These are phyloP conservation scores for Naumovozyma dairenensis DNA, from an alignment of 805 yeast genomes.

Conservation along the genomic window DNA sequence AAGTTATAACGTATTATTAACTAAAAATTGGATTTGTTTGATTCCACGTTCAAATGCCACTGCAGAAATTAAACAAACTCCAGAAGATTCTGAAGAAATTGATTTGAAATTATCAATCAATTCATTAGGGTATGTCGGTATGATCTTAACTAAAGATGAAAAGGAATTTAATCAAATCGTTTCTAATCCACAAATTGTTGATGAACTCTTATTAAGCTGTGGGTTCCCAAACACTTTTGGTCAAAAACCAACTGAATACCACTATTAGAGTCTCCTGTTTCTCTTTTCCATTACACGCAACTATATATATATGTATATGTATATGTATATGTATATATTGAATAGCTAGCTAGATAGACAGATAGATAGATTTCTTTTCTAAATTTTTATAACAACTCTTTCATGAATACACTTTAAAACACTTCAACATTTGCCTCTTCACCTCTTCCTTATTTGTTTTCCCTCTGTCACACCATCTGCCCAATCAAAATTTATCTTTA, in stretches of 20 bases:
- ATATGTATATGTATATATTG: too few species aligned
- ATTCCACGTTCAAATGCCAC: slow-evolving; percentile 67
- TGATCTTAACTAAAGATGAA: slow-evolving; percentile 63
- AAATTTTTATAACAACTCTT: too few species aligned
- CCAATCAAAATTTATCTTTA: too few species aligned
- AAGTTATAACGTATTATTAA: slow-evolving; percentile 76
- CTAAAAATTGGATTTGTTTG: slow-evolving; percentile 72
- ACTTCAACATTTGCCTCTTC: too few species aligned
- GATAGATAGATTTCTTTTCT: too few species aligned
- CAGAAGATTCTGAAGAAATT: slow-evolving; percentile 2
- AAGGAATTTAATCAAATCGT: slow-evolving; percentile 41
- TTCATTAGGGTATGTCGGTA: slow-evolving; percentile 71
- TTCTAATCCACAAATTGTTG: slow-evolving; percentile 36
- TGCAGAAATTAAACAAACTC: slow-evolving; percentile 26
- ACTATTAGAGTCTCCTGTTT: slow-evolving; percentile 33
- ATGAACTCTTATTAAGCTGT: slow-evolving; percentile 46
- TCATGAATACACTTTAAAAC: too few species aligned
- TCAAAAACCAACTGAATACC: slow-evolving; percentile 49
- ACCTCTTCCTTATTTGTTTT: too few species aligned
- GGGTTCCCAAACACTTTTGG: slow-evolving; percentile 60
- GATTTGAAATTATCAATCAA: slow-evolving; percentile 51
- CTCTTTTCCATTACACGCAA: too few species aligned
- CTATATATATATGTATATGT: too few species aligned
- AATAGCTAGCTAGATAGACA: too few species aligned
- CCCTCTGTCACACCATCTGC: too few species aligned